Base-by-base conservation (phyloP, 208 protist species). In the Trypanosoma grayi region DNA sequence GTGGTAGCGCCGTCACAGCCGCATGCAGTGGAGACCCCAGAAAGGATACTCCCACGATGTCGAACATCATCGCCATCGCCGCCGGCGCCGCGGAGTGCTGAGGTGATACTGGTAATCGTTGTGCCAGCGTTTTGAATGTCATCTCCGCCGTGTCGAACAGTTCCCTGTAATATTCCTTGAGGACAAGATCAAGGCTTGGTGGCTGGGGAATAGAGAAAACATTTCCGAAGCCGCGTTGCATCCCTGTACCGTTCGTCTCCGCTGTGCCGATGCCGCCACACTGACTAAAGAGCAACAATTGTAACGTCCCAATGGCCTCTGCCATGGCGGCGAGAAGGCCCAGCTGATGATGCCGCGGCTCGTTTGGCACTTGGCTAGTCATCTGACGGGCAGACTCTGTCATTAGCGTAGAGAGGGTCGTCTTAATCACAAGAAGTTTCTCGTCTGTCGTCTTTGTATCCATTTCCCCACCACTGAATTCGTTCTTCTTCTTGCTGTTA, bases 211-310 rank as follows among this genome's bases (percentile, higher is more conserved):
- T 1, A 6, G 45, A 34, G 52, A 54, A 58, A 45, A 53, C 25
- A 39, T 46, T 69, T 24, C 55, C 53, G 10, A 69, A 27, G 4
- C 25, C 33, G 7, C 46, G 9, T 14, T 48, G 20, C 28, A 43
- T 48, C 22, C 20, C 33, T 18, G 30, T 40, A 20, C 28, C 31
- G 34, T n/a, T 54, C 30, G 59, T 27, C 11, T 69, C 45, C 2
- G 34, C 1, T 39, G 25, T 11, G 1, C 28, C 14, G 18, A 37
- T 27, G 6, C 33, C 39, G 27, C 41, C 30, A 47, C 81, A 85
- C 13, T 81, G 70, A 55, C 85, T 79, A n/a, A 92, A 78, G 10
- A 88, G 69, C 39, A 88, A 65, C 25, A 92, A 65, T 46, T 92
- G 85, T 53, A 92, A 60, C n/a, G 75, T 75, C 20, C 79, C 77